Evolutionary conservation across 495 filamentous ascomycete genomes (phyloP).

Genomic region (Aspergillus sclerotioniger): DNA sequence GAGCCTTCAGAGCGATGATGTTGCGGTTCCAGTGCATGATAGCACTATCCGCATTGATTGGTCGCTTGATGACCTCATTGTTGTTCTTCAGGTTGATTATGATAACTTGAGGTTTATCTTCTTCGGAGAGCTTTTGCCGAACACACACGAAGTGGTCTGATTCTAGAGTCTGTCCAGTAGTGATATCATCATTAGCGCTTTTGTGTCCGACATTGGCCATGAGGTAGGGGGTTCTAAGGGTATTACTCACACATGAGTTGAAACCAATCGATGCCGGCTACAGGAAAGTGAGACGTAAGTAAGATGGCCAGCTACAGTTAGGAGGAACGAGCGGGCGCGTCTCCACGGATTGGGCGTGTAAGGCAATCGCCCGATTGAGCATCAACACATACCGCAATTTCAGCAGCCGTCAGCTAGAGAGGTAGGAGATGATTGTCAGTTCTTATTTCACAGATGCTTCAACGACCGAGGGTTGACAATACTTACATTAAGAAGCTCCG

Average conservation of each 20-base stretch:
- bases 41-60: constrained; percentile 98
- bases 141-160: constrained; percentile 95
- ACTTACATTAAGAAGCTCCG: constrained; percentile 84
- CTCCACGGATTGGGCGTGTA: constrained; percentile 21
- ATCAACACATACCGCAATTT: constrained; percentile 69
- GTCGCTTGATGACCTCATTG: constrained; percentile 87
- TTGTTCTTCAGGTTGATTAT: constrained; percentile 94
- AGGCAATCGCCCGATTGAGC: constrained; percentile 13
- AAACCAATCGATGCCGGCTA: constrained; percentile 87
- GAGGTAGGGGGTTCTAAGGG: constrained; percentile 1
- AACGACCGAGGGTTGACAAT: constrained; percentile 10
- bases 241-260: constrained; percentile 82
- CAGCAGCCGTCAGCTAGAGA: constrained; percentile 67
- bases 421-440: constrained; percentile 22
- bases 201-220: neutral
- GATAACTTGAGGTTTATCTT: constrained; percentile 84
- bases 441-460: neutral
- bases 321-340: constrained; percentile 9
- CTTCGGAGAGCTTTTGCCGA: constrained; percentile 81
- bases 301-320: constrained; percentile 17
- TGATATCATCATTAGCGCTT: constrained; percentile 11
- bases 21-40: constrained; percentile 98
- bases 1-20: constrained; percentile 94
- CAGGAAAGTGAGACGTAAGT: constrained; percentile 37
- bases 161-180: constrained; percentile 76